Percentiles rank a stretch among this genome's conserved stretches.
Evolutionary conservation across 1,139 yeast genomes (phyloP).

Genomic region (Yamadazyma sp.): DNA sequence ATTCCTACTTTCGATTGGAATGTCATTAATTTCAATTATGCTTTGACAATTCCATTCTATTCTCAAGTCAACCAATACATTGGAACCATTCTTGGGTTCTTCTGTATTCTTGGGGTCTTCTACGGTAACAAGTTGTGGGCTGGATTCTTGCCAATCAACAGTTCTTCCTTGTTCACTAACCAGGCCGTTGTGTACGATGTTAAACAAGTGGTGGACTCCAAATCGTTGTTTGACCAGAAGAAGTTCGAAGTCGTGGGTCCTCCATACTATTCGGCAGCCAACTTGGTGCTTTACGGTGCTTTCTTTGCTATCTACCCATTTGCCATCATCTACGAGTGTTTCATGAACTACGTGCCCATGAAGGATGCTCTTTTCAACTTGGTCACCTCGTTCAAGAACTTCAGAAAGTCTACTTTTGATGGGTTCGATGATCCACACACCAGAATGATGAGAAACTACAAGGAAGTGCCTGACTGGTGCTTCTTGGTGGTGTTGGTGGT

Average conservation of each 20-base stretch:
- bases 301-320: constrained; percentile 61
- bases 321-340: constrained; percentile 45
- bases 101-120: constrained; percentile 45
- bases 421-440: constrained; percentile 52
- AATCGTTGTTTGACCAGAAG: constrained; percentile 35
- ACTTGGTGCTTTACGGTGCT: constrained; percentile 52
- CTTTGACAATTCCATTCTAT: constrained; percentile 47
- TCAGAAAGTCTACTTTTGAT: constrained; percentile 46
- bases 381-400: constrained; percentile 9
- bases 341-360: constrained; percentile 26
- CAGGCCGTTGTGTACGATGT: constrained; percentile 45
- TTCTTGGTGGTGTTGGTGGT: constrained; percentile 47
- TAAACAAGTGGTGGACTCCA: constrained; percentile 35
- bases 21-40: constrained; percentile 19
- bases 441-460: constrained; percentile 53
- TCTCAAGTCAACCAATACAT: constrained; percentile 38
- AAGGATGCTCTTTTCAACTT: constrained; percentile 14
- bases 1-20: constrained; percentile 56
- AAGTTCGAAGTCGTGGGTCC: constrained; percentile 51
- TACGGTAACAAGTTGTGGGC: constrained; percentile 53
- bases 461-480: constrained; percentile 67
- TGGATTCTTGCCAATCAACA: constrained; percentile 55
- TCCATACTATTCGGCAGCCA: constrained; percentile 40
- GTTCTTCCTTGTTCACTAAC: constrained; percentile 45
- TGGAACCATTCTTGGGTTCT: constrained; percentile 46